phyloP scores from a whole-genome alignment of 352 stramenopile genomes.

The Phytopythium litorale region DNA sequence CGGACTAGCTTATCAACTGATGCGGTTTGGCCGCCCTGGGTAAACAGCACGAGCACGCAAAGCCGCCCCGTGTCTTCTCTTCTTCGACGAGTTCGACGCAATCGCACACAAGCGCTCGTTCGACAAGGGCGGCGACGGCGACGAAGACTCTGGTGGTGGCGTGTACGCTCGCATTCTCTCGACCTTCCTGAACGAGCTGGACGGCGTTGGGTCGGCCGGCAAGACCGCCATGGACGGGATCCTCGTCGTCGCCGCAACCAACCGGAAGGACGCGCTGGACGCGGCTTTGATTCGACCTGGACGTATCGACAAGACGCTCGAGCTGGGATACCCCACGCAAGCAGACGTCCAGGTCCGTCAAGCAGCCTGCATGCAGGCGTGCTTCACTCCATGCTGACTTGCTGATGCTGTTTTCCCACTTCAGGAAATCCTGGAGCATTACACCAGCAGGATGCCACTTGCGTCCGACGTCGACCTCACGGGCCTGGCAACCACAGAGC shows the following conservation, averaged over 20 bases:
- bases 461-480: constrained; percentile 47
- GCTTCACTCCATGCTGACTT: neutral
- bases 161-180: constrained; percentile 80
- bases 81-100: constrained; percentile 87
- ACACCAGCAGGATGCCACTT: constrained; percentile 70
- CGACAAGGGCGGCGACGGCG: constrained; percentile 32
- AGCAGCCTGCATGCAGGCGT: neutral
- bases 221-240: constrained; percentile 32
- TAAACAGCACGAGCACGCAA: constrained; percentile 56
- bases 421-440: constrained; percentile 63
- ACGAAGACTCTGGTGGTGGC: constrained; percentile 29
- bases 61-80: constrained; percentile 71
- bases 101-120: constrained; percentile 78
- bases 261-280: constrained; percentile 64
- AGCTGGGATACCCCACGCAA: constrained; percentile 47
- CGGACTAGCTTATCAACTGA: neutral
- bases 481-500: constrained; percentile 30
- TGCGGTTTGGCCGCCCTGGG: neutral
- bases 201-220: constrained; percentile 50
- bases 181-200: constrained; percentile 86
- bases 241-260: constrained; percentile 73
- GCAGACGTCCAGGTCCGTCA: constrained; percentile 38
- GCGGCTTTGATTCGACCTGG: constrained; percentile 69
- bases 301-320: constrained; percentile 72
- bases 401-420: constrained; percentile 8